phyloP scores from a whole-genome alignment of 257 asterid genomes.

The Datura wrightii region DNA sequence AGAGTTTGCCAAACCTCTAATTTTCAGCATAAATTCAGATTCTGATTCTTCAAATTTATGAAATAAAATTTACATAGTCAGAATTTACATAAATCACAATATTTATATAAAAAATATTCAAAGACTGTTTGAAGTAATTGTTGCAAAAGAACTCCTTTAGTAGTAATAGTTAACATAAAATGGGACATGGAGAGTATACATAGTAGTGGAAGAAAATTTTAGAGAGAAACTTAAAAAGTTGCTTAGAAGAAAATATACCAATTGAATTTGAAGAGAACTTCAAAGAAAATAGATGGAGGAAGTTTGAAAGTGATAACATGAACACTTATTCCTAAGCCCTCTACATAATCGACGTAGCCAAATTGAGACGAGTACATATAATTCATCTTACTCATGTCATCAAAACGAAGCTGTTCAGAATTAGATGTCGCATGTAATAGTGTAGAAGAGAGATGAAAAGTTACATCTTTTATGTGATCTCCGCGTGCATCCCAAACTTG shows the following conservation, averaged over 20 bases:
- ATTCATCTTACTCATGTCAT: not conserved
- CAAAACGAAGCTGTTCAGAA: not conserved
- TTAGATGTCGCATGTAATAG: not conserved
- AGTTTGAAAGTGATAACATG: not conserved
- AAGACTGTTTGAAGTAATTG: not conserved
- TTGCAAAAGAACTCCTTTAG: not conserved
- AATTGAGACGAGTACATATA: not conserved
- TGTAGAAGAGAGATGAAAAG: constrained; percentile 35
- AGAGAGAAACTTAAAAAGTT: not conserved
- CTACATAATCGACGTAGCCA: not conserved
- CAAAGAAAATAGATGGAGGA: not conserved
- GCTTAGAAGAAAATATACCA: not conserved
- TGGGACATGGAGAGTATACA: not conserved
- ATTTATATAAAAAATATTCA: not conserved
- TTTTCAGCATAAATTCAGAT: not conserved
- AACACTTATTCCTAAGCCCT: not conserved
- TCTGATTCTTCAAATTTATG: not conserved
- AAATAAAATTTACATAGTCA: not conserved
- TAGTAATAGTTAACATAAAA: not conserved
- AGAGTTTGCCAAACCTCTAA: not conserved
- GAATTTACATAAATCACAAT: not conserved
- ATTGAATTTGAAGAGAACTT: constrained; percentile 17
- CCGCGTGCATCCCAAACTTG: constrained; percentile 81
- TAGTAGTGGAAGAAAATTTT: not conserved
- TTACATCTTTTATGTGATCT: constrained; percentile 83